A percentile compares a stretch with the other conserved stretches of the same genome.
Evolutionary conservation across 202 grass and related monocot genomes (phyloP).

Genomic region (Eragrostis tef): DNA sequence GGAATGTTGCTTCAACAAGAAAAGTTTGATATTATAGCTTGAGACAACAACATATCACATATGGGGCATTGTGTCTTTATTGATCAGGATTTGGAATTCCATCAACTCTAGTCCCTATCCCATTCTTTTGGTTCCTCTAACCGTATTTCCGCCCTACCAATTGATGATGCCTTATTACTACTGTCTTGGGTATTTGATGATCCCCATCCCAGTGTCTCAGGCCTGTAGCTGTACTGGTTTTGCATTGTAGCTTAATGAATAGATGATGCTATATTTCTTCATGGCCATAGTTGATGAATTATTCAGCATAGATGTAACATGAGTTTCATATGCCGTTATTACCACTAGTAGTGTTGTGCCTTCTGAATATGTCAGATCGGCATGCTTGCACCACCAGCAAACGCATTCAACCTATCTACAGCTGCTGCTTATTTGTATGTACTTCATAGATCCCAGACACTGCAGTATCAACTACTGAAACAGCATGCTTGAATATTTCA

Average conservation of each 20-base stretch:
- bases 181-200: background rate
- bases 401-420: background rate
- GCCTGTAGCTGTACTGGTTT: background rate
- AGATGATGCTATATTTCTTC: background rate
- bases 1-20: background rate
- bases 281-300: background rate
- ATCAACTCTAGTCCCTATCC: conserved; percentile 16
- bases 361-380: too few relatives aligned
- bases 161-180: background rate
- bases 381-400: background rate
- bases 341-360: too few relatives aligned
- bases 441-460: conserved; percentile 2
- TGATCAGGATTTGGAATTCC: background rate
- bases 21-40: conserved; percentile 8
- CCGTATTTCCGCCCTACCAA: background rate
- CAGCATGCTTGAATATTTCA: background rate
- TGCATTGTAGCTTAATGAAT: background rate
- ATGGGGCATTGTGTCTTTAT: conserved; percentile 2
- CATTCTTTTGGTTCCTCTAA: background rate
- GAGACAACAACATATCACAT: background rate
- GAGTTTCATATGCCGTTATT: background rate
- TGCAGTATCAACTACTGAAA: background rate
- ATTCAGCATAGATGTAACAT: background rate
- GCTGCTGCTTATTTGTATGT: conserved; percentile 1
- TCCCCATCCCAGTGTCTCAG: too few relatives aligned